Conservation (phyloP, 495 filamentous ascomycete genomes). For the Annulohypoxylon moriforme region DNA sequence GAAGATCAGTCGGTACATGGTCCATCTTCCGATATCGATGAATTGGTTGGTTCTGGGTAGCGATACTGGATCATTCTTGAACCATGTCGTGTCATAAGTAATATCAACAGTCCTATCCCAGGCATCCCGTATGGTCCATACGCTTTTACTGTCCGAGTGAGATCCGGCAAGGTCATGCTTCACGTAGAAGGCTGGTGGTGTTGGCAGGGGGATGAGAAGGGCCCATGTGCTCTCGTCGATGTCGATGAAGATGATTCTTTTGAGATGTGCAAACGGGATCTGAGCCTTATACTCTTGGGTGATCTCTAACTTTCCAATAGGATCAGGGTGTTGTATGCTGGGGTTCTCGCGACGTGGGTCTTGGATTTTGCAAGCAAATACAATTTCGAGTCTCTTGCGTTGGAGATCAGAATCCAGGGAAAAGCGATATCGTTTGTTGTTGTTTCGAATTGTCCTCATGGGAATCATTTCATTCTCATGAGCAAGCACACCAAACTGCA, state of each 20-base stretch:
- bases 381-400: constrained; percentile 55
- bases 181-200: constrained; percentile 73
- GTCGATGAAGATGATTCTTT: constrained; percentile 63
- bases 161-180: constrained; percentile 59
- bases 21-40: constrained; percentile 86
- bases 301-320: constrained; percentile 40
- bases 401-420: constrained; percentile 58
- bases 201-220: constrained; percentile 70
- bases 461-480: constrained; percentile 53
- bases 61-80: constrained; percentile 59
- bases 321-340: constrained; percentile 27
- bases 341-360: constrained; percentile 50
- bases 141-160: constrained; percentile 56
- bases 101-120: constrained; percentile 85
- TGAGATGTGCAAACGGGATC: constrained; percentile 73
- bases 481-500: constrained; percentile 65
- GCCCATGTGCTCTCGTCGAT: constrained; percentile 47
- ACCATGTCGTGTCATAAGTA: constrained; percentile 57
- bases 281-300: constrained; percentile 58
- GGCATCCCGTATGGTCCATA: constrained; percentile 74
- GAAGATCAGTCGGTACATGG: constrained; percentile 70
- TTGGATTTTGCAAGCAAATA: constrained; percentile 54
- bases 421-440: constrained; percentile 1
- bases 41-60: constrained; percentile 66
- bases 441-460: constrained; percentile 62